Conservation (phyloP, 352 stramenopile genomes). For the Globisporangium mamillatum region DNA sequence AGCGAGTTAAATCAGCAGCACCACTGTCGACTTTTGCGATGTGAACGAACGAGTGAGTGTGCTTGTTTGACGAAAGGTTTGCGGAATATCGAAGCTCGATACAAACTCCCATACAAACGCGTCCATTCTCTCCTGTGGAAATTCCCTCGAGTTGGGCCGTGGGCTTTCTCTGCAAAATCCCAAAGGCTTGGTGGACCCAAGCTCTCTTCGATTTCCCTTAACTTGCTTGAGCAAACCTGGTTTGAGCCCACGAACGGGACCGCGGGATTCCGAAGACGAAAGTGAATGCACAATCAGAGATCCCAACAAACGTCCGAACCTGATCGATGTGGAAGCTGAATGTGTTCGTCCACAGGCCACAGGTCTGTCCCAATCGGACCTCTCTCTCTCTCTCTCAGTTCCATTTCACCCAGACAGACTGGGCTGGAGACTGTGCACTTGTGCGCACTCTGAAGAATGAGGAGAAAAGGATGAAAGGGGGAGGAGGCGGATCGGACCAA, state of each 20-base stretch:
- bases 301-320: neutral
- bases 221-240: too few species aligned
- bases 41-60: neutral
- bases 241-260: too few species aligned
- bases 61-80: neutral
- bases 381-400: neutral
- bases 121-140: neutral
- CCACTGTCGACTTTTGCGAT: neutral
- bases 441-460: neutral
- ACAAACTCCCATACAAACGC: neutral
- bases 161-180: neutral
- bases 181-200: neutral
- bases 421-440: too few species aligned
- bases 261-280: too few species aligned
- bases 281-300: too few species aligned
- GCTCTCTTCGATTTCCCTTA: too few species aligned
- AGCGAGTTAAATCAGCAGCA: neutral
- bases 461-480: neutral
- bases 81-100: neutral
- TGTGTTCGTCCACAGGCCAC: neutral
- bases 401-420: neutral
- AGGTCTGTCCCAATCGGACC: neutral
- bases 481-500: neutral
- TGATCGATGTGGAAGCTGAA: neutral
- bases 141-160: neutral